phyloP scores from a whole-genome alignment of 2,329 filamentous ascomycete genomes.

The Cryphonectria nitschkei region DNA sequence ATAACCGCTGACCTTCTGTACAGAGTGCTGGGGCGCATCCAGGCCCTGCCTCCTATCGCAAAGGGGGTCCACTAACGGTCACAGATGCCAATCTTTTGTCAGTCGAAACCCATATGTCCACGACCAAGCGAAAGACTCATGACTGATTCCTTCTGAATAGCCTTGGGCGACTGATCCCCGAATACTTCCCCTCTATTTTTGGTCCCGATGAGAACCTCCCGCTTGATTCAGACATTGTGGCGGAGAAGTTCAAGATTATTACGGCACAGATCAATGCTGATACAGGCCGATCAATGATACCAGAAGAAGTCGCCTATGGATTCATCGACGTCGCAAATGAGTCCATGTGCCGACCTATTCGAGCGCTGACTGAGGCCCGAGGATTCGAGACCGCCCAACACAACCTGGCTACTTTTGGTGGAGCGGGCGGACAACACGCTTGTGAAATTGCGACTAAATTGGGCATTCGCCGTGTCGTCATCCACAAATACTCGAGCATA shows the following conservation, averaged over 20 bases:
- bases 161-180: conserved; percentile 76
- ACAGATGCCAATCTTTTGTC: conserved; percentile 80
- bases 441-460: conserved; percentile 80
- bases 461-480: conserved; percentile 77
- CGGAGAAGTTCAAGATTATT: conserved; percentile 66
- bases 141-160: not conserved
- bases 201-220: conserved; percentile 81
- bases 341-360: conserved; percentile 83
- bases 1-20: not conserved
- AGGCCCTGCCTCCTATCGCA: conserved; percentile 83
- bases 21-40: conserved; percentile 72
- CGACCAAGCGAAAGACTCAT: not conserved
- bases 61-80: conserved; percentile 80
- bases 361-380: conserved; percentile 83
- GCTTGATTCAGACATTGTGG: conserved; percentile 47
- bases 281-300: conserved; percentile 66
- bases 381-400: conserved; percentile 86
- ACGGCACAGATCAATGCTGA: conserved; percentile 76
- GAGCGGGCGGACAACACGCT: conserved; percentile 77
- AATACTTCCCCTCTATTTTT: conserved; percentile 90
- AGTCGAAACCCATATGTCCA: not conserved
- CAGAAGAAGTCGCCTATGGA: conserved; percentile 81
- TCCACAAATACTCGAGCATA: conserved; percentile 82
- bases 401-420: conserved; percentile 59
- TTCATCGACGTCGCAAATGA: conserved; percentile 86